Conservation (phyloP, 768 basidiomycete genomes). For the Macrolepiota dolichaula region DNA sequence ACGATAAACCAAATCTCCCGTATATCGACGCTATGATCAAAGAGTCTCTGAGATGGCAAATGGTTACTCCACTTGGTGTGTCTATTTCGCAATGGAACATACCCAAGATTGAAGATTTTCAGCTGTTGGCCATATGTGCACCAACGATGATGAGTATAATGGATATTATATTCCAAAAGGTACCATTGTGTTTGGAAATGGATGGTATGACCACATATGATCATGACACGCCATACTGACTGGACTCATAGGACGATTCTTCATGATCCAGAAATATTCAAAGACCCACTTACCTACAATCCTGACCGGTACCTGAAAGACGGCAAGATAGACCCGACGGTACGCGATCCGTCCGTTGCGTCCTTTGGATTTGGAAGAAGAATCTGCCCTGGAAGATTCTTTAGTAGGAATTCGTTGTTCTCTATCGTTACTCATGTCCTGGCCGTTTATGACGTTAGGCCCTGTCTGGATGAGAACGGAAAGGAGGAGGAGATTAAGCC, state of each 20-base stretch:
- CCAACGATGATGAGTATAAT: too few relatives aligned
- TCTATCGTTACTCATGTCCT: background rate
- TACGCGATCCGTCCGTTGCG: slow-evolving; percentile 5
- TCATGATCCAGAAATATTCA: slow-evolving; percentile 9
- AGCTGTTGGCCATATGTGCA: slow-evolving; percentile 17
- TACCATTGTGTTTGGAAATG: slow-evolving; percentile 26
- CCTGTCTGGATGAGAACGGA: background rate
- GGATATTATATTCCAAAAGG: slow-evolving; percentile 28
- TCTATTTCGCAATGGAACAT: slow-evolving; percentile 13
- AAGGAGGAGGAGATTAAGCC: background rate
- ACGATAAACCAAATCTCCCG: too few relatives aligned
- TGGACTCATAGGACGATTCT: slow-evolving; percentile 5
- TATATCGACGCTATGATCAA: slow-evolving; percentile 22
- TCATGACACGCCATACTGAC: background rate
- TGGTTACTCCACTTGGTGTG: slow-evolving; percentile 18
- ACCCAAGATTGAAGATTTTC: background rate
- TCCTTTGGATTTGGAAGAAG: slow-evolving; percentile 5
- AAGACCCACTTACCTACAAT: slow-evolving; percentile 2
- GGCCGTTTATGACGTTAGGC: slow-evolving; percentile 6
- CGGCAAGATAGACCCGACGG: slow-evolving; percentile 4
- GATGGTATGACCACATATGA: slow-evolving; percentile 18
- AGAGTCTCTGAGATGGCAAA: slow-evolving; percentile 21
- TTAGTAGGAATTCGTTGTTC: background rate
- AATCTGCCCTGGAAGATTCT: slow-evolving; percentile 6
- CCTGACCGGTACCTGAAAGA: slow-evolving; percentile 13